Base-by-base conservation (phyloP, 2,329 filamentous ascomycete genomes). In the Ambrosiella cleistominuta region DNA sequence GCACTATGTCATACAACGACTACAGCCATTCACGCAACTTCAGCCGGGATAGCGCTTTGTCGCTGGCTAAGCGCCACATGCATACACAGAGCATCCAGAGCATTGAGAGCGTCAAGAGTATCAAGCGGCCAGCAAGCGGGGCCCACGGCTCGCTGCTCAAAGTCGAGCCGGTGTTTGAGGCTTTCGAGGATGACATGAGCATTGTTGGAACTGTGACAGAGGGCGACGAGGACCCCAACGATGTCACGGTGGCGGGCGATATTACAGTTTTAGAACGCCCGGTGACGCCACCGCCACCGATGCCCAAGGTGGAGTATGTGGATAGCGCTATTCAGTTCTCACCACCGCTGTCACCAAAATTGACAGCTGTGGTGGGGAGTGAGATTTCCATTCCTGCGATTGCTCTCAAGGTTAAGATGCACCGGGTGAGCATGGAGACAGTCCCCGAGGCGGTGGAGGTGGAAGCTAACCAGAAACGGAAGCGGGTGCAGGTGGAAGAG, bases 241-340 rank as follows among this genome's bases (percentile, higher is more conserved):
- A 60, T 11, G 47, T 56, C 8, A 54, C 59, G 7, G 53, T 49
- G n/a, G 59, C 50, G 17, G 44, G 12, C 38, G 56, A 57, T 37
- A 37, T 58, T 45, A 57, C 59, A 1, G 55, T 58, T 50, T 50
- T 58, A n/a, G 55, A 60, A 38, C 59, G 59, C 7, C 55, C 51
- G 12, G 19, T 64, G 56, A 62, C 65, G 13, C 63, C 66, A 36
- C 44, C 15, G 44, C 62, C 62, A 7, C 64, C 66, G 11, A 44
- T 36, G 12, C 15, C 52, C 36, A 72, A 71, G 59, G 67, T 71
- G 42, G 71, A 75, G 60, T 94, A 93, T 71, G 78, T 79, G 44
- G 86, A 94, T 65, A 78, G 77, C n/a, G 86, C 83, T 2, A 76
- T 88, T 38, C 90, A 96, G 68, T 93, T 80, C 65, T 93, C 88